phyloP scores from a whole-genome alignment of 2,329 filamentous ascomycete species.

The Ascocoryne sarcoides region DNA sequence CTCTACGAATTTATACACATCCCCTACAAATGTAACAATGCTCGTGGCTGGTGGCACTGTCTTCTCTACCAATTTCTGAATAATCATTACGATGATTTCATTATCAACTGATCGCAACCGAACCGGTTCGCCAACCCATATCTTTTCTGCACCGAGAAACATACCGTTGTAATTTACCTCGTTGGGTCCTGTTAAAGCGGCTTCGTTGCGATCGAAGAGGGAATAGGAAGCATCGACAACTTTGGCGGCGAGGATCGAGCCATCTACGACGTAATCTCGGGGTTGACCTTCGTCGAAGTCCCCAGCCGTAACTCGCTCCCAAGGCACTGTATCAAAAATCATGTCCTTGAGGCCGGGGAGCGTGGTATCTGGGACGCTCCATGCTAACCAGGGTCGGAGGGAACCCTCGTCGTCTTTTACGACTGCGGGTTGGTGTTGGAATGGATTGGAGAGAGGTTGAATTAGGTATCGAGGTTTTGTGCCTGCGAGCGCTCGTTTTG shows the following conservation, averaged over 20 bases:
- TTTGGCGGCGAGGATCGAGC: constrained; percentile 48
- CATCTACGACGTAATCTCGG: constrained; percentile 46
- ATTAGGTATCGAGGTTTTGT: constrained; percentile 34
- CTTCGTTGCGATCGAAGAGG: constrained; percentile 39
- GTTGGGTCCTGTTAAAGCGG: constrained; percentile 29
- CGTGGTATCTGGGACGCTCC: constrained; percentile 45
- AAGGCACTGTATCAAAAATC: constrained; percentile 41
- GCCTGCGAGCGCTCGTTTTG: constrained; percentile 34
- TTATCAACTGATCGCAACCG: constrained; percentile 34
- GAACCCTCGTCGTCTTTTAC: constrained; percentile 35
- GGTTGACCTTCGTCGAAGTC: constrained; percentile 32
- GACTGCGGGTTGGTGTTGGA: constrained; percentile 30
- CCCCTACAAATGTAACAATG: constrained; percentile 37
- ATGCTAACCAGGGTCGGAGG: constrained; percentile 49
- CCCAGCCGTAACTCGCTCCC: constrained; percentile 35
- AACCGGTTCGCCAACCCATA: constrained; percentile 50
- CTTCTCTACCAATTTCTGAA: constrained; percentile 30
- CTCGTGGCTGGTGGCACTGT: constrained; percentile 21
- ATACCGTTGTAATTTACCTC: constrained; percentile 43
- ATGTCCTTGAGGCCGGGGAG: constrained; percentile 33
- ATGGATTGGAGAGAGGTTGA: constrained; percentile 41
- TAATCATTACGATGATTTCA: constrained; percentile 38
- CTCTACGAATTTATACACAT: constrained; percentile 41
- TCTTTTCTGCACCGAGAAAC: constrained; percentile 49
- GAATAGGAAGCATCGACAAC: constrained; percentile 46